phyloP scores from a whole-genome alignment of 1,284 basidiomycete genomes.

The Fomitopsis palustris region DNA sequence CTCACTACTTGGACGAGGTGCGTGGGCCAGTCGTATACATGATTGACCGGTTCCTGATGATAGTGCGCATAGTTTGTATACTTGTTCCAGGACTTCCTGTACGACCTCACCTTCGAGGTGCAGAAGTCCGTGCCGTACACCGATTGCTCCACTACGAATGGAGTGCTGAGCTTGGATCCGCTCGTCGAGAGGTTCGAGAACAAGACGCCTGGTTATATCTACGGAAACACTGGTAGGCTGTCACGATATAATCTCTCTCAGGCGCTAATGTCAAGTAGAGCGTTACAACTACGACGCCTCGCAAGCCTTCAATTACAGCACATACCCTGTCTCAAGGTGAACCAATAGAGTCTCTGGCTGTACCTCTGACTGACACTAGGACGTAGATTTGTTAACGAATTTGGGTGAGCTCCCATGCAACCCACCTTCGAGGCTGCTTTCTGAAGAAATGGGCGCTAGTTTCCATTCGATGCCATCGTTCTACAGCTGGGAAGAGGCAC shows the following conservation, averaged over 20 bases:
- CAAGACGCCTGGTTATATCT: slow-evolving; percentile 47
- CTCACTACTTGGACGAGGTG: slow-evolving; percentile 49
- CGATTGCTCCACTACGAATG: slow-evolving; percentile 58
- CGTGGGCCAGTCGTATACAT: slow-evolving; percentile 6
- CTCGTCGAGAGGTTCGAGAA: slow-evolving; percentile 52
- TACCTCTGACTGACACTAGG: not conserved
- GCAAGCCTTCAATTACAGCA: slow-evolving; percentile 52
- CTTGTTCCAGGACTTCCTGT: slow-evolving; percentile 52
- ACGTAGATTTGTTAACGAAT: slow-evolving; percentile 56
- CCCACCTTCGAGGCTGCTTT: not conserved
- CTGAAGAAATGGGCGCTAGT: slow-evolving; percentile 25
- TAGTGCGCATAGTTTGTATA: slow-evolving; percentile 38
- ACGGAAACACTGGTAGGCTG: slow-evolving; percentile 50
- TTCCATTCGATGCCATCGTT: slow-evolving; percentile 68
- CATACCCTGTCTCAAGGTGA: slow-evolving; percentile 50
- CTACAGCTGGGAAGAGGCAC: slow-evolving; percentile 59
- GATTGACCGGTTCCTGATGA: too few relatives aligned
- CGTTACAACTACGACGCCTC: slow-evolving; percentile 58
- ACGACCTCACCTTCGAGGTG: slow-evolving; percentile 42
- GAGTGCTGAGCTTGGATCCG: slow-evolving; percentile 54
- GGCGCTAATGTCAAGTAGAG: slow-evolving; percentile 22
- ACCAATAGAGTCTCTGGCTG: not conserved
- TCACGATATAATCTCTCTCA: not conserved
- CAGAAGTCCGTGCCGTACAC: slow-evolving; percentile 59
- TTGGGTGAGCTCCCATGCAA: slow-evolving; percentile 36